phyloP scores from a whole-genome alignment of 176 grass and related monocot species.

The Melocanna baccifera region DNA sequence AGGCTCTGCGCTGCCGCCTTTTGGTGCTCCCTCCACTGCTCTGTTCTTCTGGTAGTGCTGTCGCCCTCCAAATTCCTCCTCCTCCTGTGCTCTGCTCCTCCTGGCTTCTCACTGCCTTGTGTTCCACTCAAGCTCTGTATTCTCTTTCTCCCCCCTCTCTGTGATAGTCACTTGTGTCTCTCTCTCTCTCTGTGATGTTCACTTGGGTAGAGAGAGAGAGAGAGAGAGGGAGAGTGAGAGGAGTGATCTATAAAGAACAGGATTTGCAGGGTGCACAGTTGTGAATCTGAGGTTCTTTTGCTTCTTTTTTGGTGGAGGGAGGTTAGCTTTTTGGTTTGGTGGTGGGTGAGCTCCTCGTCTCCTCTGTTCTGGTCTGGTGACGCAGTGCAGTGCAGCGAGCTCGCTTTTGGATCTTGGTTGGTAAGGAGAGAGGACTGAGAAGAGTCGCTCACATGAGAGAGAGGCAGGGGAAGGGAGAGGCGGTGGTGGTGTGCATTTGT shows the following conservation, averaged over 20 bases:
- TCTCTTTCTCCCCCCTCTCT: background rate
- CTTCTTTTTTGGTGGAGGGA: background rate
- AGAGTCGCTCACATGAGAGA: background rate
- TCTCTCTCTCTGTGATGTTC: background rate
- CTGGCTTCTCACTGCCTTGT: constrained; percentile 22
- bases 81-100: constrained; percentile 5
- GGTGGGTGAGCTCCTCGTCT: background rate
- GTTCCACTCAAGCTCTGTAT: constrained; percentile 7
- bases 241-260: background rate
- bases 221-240: background rate
- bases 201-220: background rate
- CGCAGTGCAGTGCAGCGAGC: background rate
- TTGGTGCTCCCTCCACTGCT: background rate
- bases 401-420: background rate
- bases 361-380: background rate
- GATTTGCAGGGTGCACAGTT: constrained; percentile 14
- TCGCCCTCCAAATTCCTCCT: constrained; percentile 14
- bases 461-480: background rate
- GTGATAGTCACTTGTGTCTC: background rate
- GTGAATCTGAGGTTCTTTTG: constrained; percentile 2
- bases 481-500: background rate
- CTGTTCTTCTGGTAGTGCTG: constrained; percentile 10
- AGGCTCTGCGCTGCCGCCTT: constrained; percentile 22
- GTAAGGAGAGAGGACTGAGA: background rate
- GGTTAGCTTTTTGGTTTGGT: background rate